Conservation (phyloP, 225 moss, liverwort and hornwort genomes). For the Anthoceros angustus region DNA sequence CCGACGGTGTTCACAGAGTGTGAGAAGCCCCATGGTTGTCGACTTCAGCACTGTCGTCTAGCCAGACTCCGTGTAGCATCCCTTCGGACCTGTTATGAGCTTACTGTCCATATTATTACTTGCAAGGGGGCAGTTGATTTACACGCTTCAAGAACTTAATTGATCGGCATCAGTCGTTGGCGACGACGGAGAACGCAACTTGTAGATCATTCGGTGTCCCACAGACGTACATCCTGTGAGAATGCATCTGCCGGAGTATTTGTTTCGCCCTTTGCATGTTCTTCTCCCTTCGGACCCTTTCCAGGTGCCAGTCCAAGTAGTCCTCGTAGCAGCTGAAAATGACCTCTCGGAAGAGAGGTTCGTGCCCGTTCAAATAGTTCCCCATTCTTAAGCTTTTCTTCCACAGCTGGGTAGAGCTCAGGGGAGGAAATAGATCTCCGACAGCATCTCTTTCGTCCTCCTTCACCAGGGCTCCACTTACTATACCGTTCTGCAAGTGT, state of each 20-base stretch:
- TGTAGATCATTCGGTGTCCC: constrained; percentile 75
- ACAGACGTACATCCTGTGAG: constrained; percentile 78
- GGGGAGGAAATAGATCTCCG: constrained; percentile 48
- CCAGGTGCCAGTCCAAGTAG: constrained; percentile 34
- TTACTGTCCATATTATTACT: too few relatives aligned
- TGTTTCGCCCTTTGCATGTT: not conserved
- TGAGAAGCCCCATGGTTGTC: too few relatives aligned
- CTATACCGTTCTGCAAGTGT: constrained; percentile 33
- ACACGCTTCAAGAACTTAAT: too few relatives aligned
- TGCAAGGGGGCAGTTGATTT: too few relatives aligned
- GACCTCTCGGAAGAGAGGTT: constrained; percentile 67
- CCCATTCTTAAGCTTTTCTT: constrained; percentile 61
- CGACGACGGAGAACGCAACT: constrained; percentile 56
- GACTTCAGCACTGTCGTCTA: too few relatives aligned
- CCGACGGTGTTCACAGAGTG: too few relatives aligned
- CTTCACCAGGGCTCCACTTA: constrained; percentile 10
- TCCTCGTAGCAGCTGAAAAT: constrained; percentile 60
- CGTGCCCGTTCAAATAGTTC: constrained; percentile 77
- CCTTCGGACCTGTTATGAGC: too few relatives aligned
- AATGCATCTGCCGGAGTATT: constrained; percentile 35
- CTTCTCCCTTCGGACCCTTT: constrained; percentile 45
- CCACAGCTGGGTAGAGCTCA: constrained; percentile 33
- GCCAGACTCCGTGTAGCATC: too few relatives aligned
- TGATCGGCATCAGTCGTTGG: constrained; percentile 34
- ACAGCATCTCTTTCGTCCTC: constrained; percentile 47